These are phyloP conservation scores for Verbena officinalis DNA, from an alignment of 257 asterid genomes.

Conservation along the genomic window DNA sequence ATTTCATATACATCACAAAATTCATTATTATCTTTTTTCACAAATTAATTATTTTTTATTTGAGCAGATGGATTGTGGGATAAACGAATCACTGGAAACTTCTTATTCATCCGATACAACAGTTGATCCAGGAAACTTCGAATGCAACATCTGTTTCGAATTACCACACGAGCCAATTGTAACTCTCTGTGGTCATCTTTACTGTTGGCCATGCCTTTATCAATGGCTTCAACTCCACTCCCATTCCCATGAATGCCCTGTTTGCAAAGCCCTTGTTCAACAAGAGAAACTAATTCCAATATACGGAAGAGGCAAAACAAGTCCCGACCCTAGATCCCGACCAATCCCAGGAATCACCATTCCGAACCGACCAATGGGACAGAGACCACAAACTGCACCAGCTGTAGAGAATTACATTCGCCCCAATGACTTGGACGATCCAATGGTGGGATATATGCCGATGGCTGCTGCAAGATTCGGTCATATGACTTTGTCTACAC, in stretches of 20 bases:
- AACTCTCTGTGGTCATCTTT: constrained; percentile 95
- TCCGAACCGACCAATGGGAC: constrained; percentile 75
- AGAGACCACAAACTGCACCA: constrained; percentile 71
- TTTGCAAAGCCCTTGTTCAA: constrained; percentile 74
- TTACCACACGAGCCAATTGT: constrained; percentile 86
- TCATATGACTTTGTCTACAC: constrained; percentile 56
- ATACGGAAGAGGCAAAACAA: constrained; percentile 81
- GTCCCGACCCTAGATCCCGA: constrained; percentile 53
- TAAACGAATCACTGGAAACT: constrained; percentile 38
- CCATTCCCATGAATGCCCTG: constrained; percentile 83
- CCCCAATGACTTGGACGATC: constrained; percentile 52
- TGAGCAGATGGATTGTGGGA: constrained; percentile 41
- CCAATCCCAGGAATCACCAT: constrained; percentile 44
- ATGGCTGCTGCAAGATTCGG: constrained; percentile 66
- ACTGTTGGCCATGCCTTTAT: constrained; percentile 95
- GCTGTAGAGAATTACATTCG: constrained; percentile 52
- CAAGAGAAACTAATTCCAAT: constrained; percentile 85
- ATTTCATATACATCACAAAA: no score
- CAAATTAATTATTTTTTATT: no score
- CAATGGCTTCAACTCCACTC: constrained; percentile 91
- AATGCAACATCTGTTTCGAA: constrained; percentile 94
- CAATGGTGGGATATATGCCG: constrained; percentile 50
- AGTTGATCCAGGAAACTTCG: constrained; percentile 62
- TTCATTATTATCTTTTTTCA: no score
- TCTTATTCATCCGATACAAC: constrained; percentile 43